Conservation (phyloP, 805 yeast genomes). For the Yarrowia divulgata region DNA sequence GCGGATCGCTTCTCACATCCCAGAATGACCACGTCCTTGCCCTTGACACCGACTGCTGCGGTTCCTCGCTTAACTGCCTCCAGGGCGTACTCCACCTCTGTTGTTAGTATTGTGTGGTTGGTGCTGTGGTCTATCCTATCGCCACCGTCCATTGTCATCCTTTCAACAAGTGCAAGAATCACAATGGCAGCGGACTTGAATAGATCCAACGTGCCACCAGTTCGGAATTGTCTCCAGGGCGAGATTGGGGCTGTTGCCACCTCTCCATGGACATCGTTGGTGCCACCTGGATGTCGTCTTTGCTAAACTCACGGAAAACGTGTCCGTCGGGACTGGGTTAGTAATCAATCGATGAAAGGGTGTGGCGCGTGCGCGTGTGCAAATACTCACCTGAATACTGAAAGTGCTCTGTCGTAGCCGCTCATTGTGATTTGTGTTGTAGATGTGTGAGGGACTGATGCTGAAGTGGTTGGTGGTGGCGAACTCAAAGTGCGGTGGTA, state of each 20-base stretch:
- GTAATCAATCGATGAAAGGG: slow-evolving; percentile 18
- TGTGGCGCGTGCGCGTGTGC: not conserved
- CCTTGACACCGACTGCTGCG: slow-evolving; percentile 96
- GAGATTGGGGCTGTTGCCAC: not conserved
- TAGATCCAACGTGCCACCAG: not conserved
- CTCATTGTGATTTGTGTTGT: slow-evolving; percentile 63
- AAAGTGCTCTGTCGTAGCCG: slow-evolving; percentile 98
- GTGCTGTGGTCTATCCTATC: slow-evolving; percentile 41
- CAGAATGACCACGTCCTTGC: slow-evolving; percentile 83
- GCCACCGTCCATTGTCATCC: slow-evolving; percentile 40
- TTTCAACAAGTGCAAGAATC: not conserved
- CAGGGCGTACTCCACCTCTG: slow-evolving; percentile 93
- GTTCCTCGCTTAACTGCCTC: slow-evolving; percentile 99
- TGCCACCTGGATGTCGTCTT: slow-evolving; percentile 6
- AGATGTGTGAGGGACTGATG: slow-evolving; percentile 33
- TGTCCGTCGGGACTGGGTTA: slow-evolving; percentile 90
- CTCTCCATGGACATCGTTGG: not conserved
- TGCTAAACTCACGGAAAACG: slow-evolving; percentile 75
- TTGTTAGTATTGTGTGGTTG: slow-evolving; percentile 36
- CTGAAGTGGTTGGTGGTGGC: slow-evolving; percentile 29
- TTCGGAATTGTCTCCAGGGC: not conserved
- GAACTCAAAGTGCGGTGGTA: slow-evolving; percentile 22
- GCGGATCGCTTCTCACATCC: slow-evolving; percentile 98
- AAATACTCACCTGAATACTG: slow-evolving; percentile 83
- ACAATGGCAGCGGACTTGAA: slow-evolving; percentile 1